Conservation (phyloP, 176 grass and related monocot species). For the Oropetium thomaeum region DNA sequence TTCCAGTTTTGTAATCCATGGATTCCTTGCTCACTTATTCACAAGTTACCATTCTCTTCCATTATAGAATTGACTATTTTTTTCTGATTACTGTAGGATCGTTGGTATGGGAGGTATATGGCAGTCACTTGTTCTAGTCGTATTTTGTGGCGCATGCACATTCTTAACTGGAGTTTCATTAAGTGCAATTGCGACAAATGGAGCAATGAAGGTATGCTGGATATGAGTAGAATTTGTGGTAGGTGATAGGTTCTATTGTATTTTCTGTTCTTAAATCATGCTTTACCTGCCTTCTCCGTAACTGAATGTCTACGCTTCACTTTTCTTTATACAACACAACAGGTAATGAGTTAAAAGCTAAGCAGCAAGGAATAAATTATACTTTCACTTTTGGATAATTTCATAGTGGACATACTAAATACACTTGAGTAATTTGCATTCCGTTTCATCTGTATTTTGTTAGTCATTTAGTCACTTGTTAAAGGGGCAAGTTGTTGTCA, state of each 20-base stretch:
- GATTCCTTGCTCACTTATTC: neutral
- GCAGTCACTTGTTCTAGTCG: slow-evolving; percentile 67
- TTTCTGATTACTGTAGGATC: slow-evolving; percentile 56
- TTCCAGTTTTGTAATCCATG: slow-evolving; percentile 8
- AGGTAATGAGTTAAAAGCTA: neutral
- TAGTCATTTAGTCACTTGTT: neutral
- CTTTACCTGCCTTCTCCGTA: neutral
- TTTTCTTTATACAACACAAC: neutral
- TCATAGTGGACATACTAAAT: neutral
- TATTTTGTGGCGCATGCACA: slow-evolving; percentile 79
- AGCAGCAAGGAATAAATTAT: neutral
- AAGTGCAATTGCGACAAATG: slow-evolving; percentile 97
- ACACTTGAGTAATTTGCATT: slow-evolving; percentile 8
- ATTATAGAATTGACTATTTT: neutral
- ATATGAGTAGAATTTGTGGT: neutral
- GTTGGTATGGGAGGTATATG: slow-evolving; percentile 90
- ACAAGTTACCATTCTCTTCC: neutral
- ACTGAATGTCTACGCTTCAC: neutral
- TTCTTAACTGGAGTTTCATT: slow-evolving; percentile 88
- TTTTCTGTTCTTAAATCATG: neutral
- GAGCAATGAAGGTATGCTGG: slow-evolving; percentile 87
- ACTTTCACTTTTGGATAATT: neutral
- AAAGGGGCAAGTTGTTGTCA: neutral
- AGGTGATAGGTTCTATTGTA: neutral
- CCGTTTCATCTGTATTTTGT: neutral